Percentiles rank a stretch among this genome's conserved stretches.
Evolutionary conservation across 73 alveolate species (phyloP).

Genomic region (Paramecium primaurelia): DNA sequence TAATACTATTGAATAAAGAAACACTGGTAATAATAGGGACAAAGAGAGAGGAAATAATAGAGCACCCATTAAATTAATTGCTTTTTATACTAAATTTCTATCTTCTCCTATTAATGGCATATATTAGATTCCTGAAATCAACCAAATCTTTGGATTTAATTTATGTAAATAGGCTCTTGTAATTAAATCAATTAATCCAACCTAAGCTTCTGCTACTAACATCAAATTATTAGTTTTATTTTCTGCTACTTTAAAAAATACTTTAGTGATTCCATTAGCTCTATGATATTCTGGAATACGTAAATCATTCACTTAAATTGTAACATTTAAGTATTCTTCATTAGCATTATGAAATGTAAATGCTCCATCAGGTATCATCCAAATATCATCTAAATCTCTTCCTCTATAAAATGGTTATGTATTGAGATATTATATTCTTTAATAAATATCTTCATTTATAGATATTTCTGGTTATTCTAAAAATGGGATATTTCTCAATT

Average conservation of each 20-base stretch:
- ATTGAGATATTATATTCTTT: slow-evolving; percentile 73
- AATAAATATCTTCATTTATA: slow-evolving; percentile 82
- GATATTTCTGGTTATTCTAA: slow-evolving; percentile 62
- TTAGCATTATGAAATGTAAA: slow-evolving; percentile 73
- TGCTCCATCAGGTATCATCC: slow-evolving; percentile 96
- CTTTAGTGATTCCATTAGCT: slow-evolving; percentile 90
- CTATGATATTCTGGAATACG: slow-evolving; percentile 93
- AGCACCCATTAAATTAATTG: slow-evolving; percentile 82
- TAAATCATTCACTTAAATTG: slow-evolving; percentile 86
- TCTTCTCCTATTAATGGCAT: slow-evolving; percentile 91
- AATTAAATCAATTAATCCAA: slow-evolving; percentile 74
- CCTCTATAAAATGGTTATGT: slow-evolving; percentile 69
- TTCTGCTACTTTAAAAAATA: slow-evolving; percentile 73
- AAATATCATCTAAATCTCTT: slow-evolving; percentile 60
- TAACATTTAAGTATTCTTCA: slow-evolving; percentile 70
- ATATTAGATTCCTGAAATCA: slow-evolving; percentile 85
- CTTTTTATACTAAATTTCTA: slow-evolving; percentile 79
- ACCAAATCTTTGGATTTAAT: slow-evolving; percentile 78
- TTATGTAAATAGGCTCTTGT: slow-evolving; percentile 86
- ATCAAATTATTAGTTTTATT: slow-evolving; percentile 12
- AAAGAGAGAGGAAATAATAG: slow-evolving; percentile 86
- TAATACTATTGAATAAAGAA: slow-evolving; percentile 89
- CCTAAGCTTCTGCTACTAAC: slow-evolving; percentile 75
- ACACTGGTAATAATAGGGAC: slow-evolving; percentile 91
- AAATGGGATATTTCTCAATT: slow-evolving; percentile 54